Evolutionary conservation across 768 basidiomycete species (phyloP), one percentile per base, ranked within the genome.

Genomic region (Boletales sp.): DNA sequence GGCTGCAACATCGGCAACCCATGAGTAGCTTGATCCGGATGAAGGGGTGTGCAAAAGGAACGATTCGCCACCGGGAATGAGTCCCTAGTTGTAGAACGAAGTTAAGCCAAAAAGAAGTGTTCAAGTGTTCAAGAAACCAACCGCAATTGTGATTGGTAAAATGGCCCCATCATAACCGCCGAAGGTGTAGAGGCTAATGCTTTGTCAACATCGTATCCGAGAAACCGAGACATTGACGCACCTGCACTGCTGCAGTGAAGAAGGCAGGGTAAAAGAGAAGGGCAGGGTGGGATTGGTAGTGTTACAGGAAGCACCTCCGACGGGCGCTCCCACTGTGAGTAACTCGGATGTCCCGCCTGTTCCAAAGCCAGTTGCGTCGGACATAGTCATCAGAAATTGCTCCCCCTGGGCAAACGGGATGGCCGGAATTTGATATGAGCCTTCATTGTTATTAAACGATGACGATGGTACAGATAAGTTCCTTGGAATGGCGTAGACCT

Each of bases 341-440:
- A 86, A 42, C 39, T 65, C 49, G 10, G 80, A 76, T 21, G 73
- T 72, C 19, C 86, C 88, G 5, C 87, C 88, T 10, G 82, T 72
- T 38, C 71, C 86, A 61, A 84, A 87, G 1, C 86, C 86, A 25
- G 77, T 78, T 15, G 80, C 72, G 60, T 90, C 88, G 25, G 84
- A 89, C 83, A 90, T 85, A 33, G 80, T 75, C 17, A 84, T 50
- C 12, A 87, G 44, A 42, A 87, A 70, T 46, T 70, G 63, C 15
- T 72, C 60, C 28, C 58, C 67, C 9, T 70, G 58, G 12, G 62
- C 30, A 41, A 83, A 66, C 3, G 74, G 71, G 12, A 88, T 55
- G 50, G 72, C 73, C 0, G 67, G 40, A 30, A 75, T 61, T 12
- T 74, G 67, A 61, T 73, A 87, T 1, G 76, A 74, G 44, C 84